These are phyloP conservation scores for Candida arabinofermentans DNA, from an alignment of 805 yeast species.

Conservation along the genomic window DNA sequence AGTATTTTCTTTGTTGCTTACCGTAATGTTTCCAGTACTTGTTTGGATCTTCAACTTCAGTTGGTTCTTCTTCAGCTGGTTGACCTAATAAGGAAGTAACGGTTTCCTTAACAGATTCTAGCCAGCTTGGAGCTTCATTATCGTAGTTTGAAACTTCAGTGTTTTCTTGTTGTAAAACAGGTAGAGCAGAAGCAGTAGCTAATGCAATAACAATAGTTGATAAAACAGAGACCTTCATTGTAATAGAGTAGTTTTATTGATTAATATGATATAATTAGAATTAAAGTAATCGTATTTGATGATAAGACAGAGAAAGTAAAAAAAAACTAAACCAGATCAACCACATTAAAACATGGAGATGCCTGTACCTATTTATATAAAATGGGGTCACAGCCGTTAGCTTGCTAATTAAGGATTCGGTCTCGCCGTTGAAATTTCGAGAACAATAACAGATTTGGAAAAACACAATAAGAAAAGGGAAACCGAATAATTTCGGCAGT, in stretches of 20 bases:
- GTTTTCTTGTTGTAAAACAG: slow-evolving; percentile 4
- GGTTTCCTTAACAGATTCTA: not conserved
- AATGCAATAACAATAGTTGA: slow-evolving; percentile 20
- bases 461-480: too few relatives aligned
- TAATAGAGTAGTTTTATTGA: not conserved
- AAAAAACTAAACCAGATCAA: too few relatives aligned
- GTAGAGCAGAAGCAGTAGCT: slow-evolving; percentile 13
- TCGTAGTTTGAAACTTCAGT: not conserved
- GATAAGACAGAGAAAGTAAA: too few relatives aligned
- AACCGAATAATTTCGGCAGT: too few relatives aligned
- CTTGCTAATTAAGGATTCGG: too few relatives aligned
- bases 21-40: slow-evolving; percentile 11
- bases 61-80: not conserved
- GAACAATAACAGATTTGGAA: too few relatives aligned
- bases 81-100: not conserved
- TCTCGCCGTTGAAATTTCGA: too few relatives aligned
- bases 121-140: not conserved
- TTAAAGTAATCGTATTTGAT: too few relatives aligned
- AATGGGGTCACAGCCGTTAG: too few relatives aligned
- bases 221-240: slow-evolving; percentile 22
- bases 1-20: slow-evolving; percentile 23
- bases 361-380: too few relatives aligned
- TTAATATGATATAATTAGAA: too few relatives aligned
- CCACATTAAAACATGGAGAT: too few relatives aligned
- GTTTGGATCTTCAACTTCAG: slow-evolving; percentile 1